These are phyloP conservation scores for Candida vartiovaarae DNA, from an alignment of 805 yeast species.

Conservation along the genomic window DNA sequence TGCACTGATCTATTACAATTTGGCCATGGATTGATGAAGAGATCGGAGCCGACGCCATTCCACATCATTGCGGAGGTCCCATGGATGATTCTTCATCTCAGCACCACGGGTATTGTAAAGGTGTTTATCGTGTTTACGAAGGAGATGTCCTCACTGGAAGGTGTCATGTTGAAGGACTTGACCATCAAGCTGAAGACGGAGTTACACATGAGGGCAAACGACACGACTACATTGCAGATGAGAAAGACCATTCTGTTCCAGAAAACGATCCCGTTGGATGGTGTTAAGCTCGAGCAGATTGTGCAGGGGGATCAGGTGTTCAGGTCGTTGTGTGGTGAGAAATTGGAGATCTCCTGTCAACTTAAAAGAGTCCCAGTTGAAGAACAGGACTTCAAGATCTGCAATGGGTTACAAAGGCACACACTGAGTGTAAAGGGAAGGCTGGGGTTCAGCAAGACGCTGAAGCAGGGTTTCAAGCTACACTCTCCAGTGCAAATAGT, in stretches of 20 bases:
- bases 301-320: not conserved
- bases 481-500: not conserved
- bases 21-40: not conserved
- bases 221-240: not conserved
- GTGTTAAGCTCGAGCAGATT: not conserved
- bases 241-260: not conserved
- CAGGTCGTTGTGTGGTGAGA: not conserved
- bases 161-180: not conserved
- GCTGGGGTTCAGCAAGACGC: not conserved
- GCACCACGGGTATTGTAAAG: too few relatives aligned
- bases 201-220: not conserved
- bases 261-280: not conserved
- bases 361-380: not conserved
- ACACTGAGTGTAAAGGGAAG: not conserved
- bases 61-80: not conserved
- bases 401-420: not conserved
- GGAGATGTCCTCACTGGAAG: too few relatives aligned
- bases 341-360: not conserved
- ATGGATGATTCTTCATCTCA: too few relatives aligned
- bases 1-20: not conserved
- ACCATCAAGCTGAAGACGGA: not conserved
- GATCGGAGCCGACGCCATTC: not conserved
- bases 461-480: constrained; percentile 1
- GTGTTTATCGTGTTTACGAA: too few relatives aligned
- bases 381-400: not conserved